Evolutionary conservation across 257 asterid genomes (phyloP).

Genomic region (Jaltomata sinuosa): DNA sequence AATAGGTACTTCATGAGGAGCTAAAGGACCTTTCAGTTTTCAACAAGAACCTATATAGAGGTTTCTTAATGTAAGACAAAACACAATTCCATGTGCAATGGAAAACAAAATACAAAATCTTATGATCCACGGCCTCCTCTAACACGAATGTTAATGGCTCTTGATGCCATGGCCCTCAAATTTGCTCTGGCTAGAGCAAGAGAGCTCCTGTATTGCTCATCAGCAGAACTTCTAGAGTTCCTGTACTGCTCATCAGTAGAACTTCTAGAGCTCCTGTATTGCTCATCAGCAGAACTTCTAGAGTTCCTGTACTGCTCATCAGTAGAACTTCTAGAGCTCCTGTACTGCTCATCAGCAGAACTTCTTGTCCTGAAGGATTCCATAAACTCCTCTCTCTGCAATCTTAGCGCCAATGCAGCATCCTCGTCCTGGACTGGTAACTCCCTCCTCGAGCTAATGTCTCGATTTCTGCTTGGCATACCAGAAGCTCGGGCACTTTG

Average conservation of each 20-base stretch:
- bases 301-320: constrained; percentile 12
- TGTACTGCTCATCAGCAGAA: constrained; percentile 2
- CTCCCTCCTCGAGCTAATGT: constrained; percentile 15
- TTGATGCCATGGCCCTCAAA: constrained; percentile 85
- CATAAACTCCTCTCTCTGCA: constrained; percentile 93
- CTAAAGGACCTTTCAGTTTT: background rate
- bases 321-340: constrained; percentile 14
- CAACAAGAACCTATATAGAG: background rate
- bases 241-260: constrained; percentile 6
- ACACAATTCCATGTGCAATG: background rate
- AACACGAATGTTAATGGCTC: constrained; percentile 32
- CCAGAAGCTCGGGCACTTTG: constrained; percentile 18
- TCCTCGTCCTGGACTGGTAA: constrained; percentile 68
- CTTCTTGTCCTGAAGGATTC: constrained; percentile 25
- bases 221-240: background rate
- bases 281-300: background rate
- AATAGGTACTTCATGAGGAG: background rate
- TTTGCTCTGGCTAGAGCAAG: constrained; percentile 60
- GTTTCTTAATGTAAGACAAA: background rate
- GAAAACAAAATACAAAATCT: background rate
- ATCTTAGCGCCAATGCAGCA: constrained; percentile 84
- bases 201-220: constrained; percentile 20
- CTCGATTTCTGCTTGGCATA: constrained; percentile 10
- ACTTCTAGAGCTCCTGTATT: constrained; percentile 5
- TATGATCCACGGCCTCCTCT: constrained; percentile 16